Evolutionary conservation across 1,139 yeast genomes (phyloP).

Genomic region (Saccharomyces uvarum): DNA sequence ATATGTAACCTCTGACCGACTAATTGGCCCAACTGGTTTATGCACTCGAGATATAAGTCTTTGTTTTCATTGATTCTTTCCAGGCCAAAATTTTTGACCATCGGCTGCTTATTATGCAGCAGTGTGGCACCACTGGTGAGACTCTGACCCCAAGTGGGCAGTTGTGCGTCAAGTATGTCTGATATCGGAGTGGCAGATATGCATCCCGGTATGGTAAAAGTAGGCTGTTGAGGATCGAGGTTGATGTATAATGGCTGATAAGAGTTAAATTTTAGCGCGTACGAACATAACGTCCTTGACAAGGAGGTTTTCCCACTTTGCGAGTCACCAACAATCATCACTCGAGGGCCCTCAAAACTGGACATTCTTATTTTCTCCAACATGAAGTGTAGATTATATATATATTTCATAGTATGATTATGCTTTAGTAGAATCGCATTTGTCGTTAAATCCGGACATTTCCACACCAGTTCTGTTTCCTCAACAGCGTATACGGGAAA

Average conservation of each 20-base stretch:
- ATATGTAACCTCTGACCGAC: constrained; percentile 51
- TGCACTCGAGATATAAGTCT: constrained; percentile 49
- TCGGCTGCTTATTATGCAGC: constrained; percentile 80
- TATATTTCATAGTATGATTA: constrained; percentile 38
- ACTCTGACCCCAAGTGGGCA: constrained; percentile 72
- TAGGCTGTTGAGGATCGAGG: constrained; percentile 73
- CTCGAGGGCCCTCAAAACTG: constrained; percentile 49
- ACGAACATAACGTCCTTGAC: constrained; percentile 60
- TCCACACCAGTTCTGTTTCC: constrained; percentile 47
- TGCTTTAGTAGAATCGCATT: constrained; percentile 13
- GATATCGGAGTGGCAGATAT: constrained; percentile 78
- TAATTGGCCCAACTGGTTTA: constrained; percentile 52
- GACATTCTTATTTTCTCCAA: constrained; percentile 53
- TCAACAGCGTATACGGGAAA: constrained; percentile 54
- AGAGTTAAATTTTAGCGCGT: constrained; percentile 63
- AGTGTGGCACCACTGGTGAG: constrained; percentile 81
- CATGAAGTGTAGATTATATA: constrained; percentile 63
- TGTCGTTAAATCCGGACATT: constrained; percentile 19
- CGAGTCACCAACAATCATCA: constrained; percentile 64
- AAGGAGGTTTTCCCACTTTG: constrained; percentile 75
- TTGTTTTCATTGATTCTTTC: constrained; percentile 52
- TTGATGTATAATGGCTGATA: constrained; percentile 68
- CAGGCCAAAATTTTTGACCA: constrained; percentile 73
- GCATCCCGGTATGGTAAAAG: constrained; percentile 77
- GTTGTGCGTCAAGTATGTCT: constrained; percentile 72